A percentile compares a stretch with the other conserved stretches of the same genome.
These are phyloP conservation scores for Mycena vitilis DNA, from an alignment of 768 basidiomycete species.

Conservation along the genomic window DNA sequence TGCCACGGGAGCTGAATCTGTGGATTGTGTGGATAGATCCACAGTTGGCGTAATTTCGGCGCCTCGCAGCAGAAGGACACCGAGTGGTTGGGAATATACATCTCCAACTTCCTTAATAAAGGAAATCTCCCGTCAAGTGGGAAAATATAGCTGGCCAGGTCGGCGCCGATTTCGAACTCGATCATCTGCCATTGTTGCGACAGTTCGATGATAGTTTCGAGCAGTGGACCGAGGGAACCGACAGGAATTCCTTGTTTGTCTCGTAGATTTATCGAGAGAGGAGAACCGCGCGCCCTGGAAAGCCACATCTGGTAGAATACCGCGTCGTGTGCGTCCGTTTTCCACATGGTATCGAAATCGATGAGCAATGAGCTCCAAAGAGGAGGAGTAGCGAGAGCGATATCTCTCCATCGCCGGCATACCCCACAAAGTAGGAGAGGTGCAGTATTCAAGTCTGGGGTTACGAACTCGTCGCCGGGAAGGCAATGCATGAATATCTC, in stretches of 20 bases:
- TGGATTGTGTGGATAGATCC: background rate
- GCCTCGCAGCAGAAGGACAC: constrained; percentile 5
- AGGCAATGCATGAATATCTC: constrained; percentile 34
- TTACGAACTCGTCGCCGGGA: constrained; percentile 25
- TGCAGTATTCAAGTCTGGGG: constrained; percentile 15
- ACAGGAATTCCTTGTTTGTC: background rate
- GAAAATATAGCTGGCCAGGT: background rate
- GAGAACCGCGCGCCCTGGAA: background rate
- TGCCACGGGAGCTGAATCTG: constrained; percentile 8
- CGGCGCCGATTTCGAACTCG: background rate
- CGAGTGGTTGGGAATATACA: background rate
- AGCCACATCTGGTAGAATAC: background rate
- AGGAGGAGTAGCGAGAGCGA: constrained; percentile 24
- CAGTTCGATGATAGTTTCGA: background rate
- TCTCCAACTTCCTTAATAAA: background rate
- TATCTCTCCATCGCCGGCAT: constrained; percentile 25
- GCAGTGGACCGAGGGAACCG: background rate
- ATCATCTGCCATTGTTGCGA: constrained; percentile 3
- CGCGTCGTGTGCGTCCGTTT: background rate
- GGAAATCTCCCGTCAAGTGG: background rate
- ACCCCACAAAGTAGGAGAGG: constrained; percentile 35
- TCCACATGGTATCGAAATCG: background rate
- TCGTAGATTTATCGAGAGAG: background rate
- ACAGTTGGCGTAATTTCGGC: background rate
- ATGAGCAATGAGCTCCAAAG: constrained; percentile 31